Percentiles rank a stretch among this genome's conserved stretches.
These are phyloP conservation scores for Ocimum tenuiflorum DNA, from an alignment of 257 asterid species.

Conservation along the genomic window DNA sequence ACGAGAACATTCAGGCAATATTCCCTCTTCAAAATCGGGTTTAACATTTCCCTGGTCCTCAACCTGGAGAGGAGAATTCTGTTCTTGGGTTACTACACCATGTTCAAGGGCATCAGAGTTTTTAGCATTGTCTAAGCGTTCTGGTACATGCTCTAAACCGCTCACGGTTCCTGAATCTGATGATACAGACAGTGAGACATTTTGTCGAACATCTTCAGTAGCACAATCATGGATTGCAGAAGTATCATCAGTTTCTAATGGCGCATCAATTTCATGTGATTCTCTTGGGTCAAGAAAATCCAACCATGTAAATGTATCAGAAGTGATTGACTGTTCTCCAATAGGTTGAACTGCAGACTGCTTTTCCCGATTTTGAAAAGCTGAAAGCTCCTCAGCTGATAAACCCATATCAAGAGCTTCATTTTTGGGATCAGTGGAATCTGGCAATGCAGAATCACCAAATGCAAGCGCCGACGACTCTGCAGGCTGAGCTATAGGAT, in stretches of 20 bases:
- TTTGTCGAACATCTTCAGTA: slow-evolving; percentile 32
- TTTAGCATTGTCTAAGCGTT: slow-evolving; percentile 18
- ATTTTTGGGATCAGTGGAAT: slow-evolving; percentile 28
- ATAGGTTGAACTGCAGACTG: slow-evolving; percentile 23
- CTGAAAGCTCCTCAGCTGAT: slow-evolving; percentile 30
- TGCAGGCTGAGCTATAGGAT: slow-evolving; percentile 26
- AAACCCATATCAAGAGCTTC: slow-evolving; percentile 47
- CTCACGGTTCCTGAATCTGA: slow-evolving; percentile 22
- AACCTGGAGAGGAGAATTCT: slow-evolving; percentile 23
- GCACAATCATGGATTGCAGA: slow-evolving; percentile 29
- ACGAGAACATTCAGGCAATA: slow-evolving; percentile 18
- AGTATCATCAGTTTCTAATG: slow-evolving; percentile 31
- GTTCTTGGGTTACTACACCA: slow-evolving; percentile 23
- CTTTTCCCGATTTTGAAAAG: slow-evolving; percentile 22
- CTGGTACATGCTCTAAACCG: slow-evolving; percentile 4
- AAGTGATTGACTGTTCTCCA: slow-evolving; percentile 20
- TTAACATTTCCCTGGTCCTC: slow-evolving; percentile 26
- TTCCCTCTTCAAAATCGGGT: slow-evolving; percentile 16
- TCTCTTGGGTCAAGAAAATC: slow-evolving; percentile 43
- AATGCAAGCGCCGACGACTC: slow-evolving; percentile 26
- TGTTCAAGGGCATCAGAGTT: slow-evolving; percentile 24
- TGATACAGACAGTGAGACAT: slow-evolving; percentile 21
- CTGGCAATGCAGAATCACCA: slow-evolving; percentile 32
- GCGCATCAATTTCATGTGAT: slow-evolving; percentile 21
- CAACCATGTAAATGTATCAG: slow-evolving; percentile 45